Conservation (phyloP, 495 filamentous ascomycete genomes). For the Xylaria curta region DNA sequence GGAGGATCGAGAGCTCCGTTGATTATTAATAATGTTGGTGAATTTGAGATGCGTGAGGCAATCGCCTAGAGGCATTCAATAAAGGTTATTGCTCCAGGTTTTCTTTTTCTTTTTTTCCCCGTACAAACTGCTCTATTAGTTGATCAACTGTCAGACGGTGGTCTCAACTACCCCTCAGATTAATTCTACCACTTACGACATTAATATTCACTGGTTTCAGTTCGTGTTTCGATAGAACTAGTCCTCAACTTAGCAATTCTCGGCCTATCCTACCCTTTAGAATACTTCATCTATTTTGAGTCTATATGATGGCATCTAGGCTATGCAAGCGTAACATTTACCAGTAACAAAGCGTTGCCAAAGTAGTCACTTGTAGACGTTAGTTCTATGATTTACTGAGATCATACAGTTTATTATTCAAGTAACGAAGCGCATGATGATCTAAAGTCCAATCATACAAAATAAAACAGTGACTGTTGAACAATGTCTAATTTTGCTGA, state of each 20-base stretch:
- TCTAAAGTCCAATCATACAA: background rate
- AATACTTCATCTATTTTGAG: background rate
- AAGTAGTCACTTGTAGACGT: background rate
- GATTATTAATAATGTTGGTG: background rate
- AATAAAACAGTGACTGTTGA: background rate
- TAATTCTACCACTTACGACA: background rate
- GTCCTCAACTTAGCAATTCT: background rate
- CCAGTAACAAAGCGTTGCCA: background rate
- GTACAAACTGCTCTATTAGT: background rate
- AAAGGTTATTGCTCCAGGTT: background rate
- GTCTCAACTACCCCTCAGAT: background rate
- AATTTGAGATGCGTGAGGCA: background rate
- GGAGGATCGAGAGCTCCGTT: background rate
- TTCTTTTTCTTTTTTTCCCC: background rate
- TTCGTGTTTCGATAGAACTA: no score
- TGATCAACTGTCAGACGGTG: background rate
- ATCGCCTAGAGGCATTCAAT: background rate
- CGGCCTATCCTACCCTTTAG: background rate
- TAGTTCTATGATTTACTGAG: background rate
- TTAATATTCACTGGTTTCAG: no score
- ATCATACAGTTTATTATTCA: background rate
- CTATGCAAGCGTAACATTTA: background rate
- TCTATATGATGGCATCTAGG: background rate
- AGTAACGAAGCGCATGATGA: background rate
- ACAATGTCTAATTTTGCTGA: background rate